Evolutionary conservation across 306 rosid species (phyloP).

Genomic region (Adenanthera pavonina): DNA sequence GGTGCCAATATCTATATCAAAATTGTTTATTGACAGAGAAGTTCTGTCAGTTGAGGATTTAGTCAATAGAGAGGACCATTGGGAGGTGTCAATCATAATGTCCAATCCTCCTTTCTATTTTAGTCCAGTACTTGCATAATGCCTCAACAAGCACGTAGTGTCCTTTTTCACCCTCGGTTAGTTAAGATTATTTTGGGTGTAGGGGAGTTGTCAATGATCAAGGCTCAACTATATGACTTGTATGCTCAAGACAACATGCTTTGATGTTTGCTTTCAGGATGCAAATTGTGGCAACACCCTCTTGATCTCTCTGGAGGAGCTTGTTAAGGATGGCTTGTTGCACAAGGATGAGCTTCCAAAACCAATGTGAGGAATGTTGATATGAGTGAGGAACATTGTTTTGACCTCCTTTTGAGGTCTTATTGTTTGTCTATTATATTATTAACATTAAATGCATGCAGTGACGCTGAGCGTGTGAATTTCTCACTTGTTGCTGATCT

Average conservation of each 20-base stretch:
- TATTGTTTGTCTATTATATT: constrained; percentile 32
- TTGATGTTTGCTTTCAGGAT: constrained; percentile 60
- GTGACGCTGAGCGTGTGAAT: constrained; percentile 74
- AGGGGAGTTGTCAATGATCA: background rate
- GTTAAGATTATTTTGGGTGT: background rate
- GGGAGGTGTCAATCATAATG: background rate
- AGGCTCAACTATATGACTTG: constrained; percentile 1
- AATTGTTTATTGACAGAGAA: background rate
- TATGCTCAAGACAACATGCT: background rate
- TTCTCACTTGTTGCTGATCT: constrained; percentile 72
- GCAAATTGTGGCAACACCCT: constrained; percentile 97
- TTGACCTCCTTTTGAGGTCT: constrained; percentile 5
- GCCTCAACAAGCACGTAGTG: background rate
- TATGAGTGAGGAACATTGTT: constrained; percentile 5
- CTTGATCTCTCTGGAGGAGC: constrained; percentile 87
- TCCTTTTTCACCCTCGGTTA: background rate
- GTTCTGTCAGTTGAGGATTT: background rate
- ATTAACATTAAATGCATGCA: constrained; percentile 46
- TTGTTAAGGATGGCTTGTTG: constrained; percentile 89
- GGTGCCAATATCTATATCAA: background rate
- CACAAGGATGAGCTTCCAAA: constrained; percentile 79
- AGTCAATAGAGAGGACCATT: background rate
- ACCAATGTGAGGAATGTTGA: constrained; percentile 66
- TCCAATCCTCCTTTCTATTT: background rate
- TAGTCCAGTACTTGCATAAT: background rate